Conservation (phyloP, 768 basidiomycete species). For the Hortiboletus flavorubellus region DNA sequence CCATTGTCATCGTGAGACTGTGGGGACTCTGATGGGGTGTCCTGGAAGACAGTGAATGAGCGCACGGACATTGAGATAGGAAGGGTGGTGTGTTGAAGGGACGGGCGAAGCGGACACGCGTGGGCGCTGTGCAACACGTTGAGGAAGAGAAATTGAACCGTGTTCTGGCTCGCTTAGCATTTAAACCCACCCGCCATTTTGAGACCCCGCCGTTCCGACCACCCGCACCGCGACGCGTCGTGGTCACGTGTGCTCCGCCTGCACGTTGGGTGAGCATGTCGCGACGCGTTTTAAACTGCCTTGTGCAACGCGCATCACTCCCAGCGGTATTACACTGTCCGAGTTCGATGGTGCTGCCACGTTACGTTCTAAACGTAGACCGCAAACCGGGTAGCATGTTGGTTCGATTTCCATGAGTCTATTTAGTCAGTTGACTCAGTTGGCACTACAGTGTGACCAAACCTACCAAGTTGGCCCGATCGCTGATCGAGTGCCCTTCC, state of each 20-base stretch:
- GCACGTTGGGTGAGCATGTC: neutral
- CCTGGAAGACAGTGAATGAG: slow-evolving; percentile 64
- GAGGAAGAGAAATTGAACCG: slow-evolving; percentile 24
- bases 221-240: slow-evolving; percentile 29
- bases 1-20: slow-evolving; percentile 30
- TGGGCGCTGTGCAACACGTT: slow-evolving; percentile 33
- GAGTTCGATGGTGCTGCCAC: too few relatives aligned
- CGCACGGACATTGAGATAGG: slow-evolving; percentile 48
- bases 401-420: slow-evolving; percentile 6
- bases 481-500: slow-evolving; percentile 19
- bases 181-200: slow-evolving; percentile 31
- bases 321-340: neutral
- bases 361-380: neutral
- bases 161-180: slow-evolving; percentile 26
- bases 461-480: slow-evolving; percentile 6
- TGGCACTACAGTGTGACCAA: neutral
- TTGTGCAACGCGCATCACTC: neutral
- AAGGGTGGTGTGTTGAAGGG: slow-evolving; percentile 3
- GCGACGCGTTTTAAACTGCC: neutral
- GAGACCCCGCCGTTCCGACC: slow-evolving; percentile 34
- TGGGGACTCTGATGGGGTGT: slow-evolving; percentile 39
- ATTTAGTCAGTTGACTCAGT: too few relatives aligned
- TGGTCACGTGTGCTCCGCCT: slow-evolving; percentile 20
- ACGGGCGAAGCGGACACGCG: slow-evolving; percentile 11
- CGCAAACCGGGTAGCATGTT: neutral